Base-by-base conservation (phyloP, 306 rosid species). In the Cicer cuneatum region DNA sequence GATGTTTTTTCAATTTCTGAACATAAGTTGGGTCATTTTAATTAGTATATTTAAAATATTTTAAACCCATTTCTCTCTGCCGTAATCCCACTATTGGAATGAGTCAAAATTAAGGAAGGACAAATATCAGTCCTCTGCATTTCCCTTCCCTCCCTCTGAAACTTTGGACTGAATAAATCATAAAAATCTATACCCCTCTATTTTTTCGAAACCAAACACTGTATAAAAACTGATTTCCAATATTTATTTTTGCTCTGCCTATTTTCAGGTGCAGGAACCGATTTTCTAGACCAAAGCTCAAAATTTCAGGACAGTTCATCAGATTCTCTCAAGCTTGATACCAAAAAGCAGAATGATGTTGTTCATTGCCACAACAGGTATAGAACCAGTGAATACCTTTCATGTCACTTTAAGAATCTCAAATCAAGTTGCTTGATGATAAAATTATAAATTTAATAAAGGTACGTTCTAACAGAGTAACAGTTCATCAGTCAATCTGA, bases 361-460 rank as follows among this genome's bases (percentile, higher is more conserved):
- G 89, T 95, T 83, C 97, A 90, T 73, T 95, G 99, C 98, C 98
- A 95, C 82, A 76, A 85, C 42, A 92, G 96, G 98, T 89, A 86
- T 70, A 37, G 56, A 76, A 53, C 53, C 62, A 47, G 53, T 9
- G 47, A 76, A 45, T 64, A 62, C 64, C 52, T 64, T 73, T 33
- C 13, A 41, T 56, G 21, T 29, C 29, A 19, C 64, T 72, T 74
- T 43, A 61, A 57, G 69, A 73, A 69, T 45, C 68, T 58, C 5
- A 29, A 53, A 57, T 66, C 35, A 14, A 40, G 58, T 48, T 56
- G 41, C 29, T 65, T 49, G 73, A 65, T 74, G 56, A 41, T 11
- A 66, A 38, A 60, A 21, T n/a, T 46, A 43, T 52, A 37, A 21
- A 53, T 53, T 4, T 16, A 53, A 38, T 10, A 57, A 48, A 63